A percentile compares a stretch with the other conserved stretches of the same genome.
Conservation (phyloP, 2,329 filamentous ascomycete species). For the Neurospora sp. region DNA sequence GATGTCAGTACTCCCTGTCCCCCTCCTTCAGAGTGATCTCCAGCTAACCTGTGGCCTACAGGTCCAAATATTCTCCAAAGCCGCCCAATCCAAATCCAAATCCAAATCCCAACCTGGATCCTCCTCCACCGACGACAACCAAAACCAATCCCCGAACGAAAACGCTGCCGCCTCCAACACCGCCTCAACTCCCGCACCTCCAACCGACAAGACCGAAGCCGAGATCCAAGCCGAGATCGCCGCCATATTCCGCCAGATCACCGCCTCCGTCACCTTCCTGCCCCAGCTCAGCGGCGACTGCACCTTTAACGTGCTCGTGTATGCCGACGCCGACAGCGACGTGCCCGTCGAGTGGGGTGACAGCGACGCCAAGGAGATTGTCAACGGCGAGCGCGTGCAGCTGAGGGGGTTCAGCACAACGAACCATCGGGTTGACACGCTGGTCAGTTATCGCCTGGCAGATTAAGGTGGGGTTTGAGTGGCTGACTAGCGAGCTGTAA, state of each 20-base stretch:
- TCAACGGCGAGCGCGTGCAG: constrained; percentile 89
- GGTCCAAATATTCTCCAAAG: constrained; percentile 29
- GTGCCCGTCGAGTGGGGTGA: constrained; percentile 98
- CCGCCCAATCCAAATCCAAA: constrained; percentile 30
- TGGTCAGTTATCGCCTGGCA: constrained; percentile 77
- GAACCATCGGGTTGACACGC: constrained; percentile 85
- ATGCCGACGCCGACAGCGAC: constrained; percentile 91
- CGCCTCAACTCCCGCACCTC: constrained; percentile 24
- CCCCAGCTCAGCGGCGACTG: constrained; percentile 90
- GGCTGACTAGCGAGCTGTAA: not conserved
- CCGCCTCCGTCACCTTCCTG: constrained; percentile 91
- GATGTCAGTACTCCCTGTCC: constrained; percentile 48
- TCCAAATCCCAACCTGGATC: constrained; percentile 39
- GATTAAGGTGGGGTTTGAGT: constrained; percentile 22
- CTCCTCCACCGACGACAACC: constrained; percentile 31
- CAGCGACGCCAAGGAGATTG: constrained; percentile 94
- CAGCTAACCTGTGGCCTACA: constrained; percentile 12
- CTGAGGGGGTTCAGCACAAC: constrained; percentile 92
- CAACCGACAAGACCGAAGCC: constrained; percentile 74
- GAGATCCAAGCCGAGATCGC: constrained; percentile 96
- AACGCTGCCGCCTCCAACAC: constrained; percentile 36
- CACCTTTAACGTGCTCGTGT: constrained; percentile 97
- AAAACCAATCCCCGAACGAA: constrained; percentile 29
- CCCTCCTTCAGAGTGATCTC: constrained; percentile 5
- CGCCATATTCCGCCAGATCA: constrained; percentile 95